A percentile compares a stretch with the other conserved stretches of the same genome.
Conservation (phyloP, 805 yeast species). For the Monosporozyma solicola region DNA sequence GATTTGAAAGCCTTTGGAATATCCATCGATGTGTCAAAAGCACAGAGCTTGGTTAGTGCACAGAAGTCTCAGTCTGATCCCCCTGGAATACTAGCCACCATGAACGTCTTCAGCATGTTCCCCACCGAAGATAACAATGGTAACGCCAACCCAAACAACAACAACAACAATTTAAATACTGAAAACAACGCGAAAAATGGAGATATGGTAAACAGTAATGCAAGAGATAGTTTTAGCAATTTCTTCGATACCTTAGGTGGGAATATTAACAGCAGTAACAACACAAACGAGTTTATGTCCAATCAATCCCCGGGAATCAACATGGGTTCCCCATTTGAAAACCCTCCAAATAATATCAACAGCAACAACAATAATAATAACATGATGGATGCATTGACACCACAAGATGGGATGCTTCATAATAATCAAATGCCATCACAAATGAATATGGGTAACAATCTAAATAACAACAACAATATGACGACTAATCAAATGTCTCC, state of each 20-base stretch:
- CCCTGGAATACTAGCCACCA: not conserved
- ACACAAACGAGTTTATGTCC: not conserved
- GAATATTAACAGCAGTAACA: not conserved
- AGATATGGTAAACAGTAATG: not conserved
- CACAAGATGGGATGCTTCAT: constrained; percentile 23
- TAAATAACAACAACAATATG: not conserved
- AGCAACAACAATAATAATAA: not conserved
- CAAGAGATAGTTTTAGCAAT: not conserved
- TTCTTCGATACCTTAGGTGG: not conserved
- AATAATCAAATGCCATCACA: constrained; percentile 22
- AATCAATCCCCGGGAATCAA: not conserved
- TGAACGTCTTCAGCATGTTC: constrained; percentile 11
- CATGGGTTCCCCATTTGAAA: not conserved
- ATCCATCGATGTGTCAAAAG: not conserved
- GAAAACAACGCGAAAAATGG: constrained; percentile 1
- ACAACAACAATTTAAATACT: not conserved
- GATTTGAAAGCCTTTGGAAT: not conserved
- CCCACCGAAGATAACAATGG: not conserved
- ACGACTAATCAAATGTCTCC: constrained; percentile 6
- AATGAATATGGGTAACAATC: constrained; percentile 10
- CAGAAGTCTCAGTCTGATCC: not conserved
- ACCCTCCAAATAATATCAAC: not conserved
- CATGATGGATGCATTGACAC: constrained; percentile 14
- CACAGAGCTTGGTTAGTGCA: not conserved
- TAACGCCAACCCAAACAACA: not conserved